These are phyloP conservation scores for Thymus quinquecostatus DNA, from an alignment of 257 asterid species.

Conservation along the genomic window DNA sequence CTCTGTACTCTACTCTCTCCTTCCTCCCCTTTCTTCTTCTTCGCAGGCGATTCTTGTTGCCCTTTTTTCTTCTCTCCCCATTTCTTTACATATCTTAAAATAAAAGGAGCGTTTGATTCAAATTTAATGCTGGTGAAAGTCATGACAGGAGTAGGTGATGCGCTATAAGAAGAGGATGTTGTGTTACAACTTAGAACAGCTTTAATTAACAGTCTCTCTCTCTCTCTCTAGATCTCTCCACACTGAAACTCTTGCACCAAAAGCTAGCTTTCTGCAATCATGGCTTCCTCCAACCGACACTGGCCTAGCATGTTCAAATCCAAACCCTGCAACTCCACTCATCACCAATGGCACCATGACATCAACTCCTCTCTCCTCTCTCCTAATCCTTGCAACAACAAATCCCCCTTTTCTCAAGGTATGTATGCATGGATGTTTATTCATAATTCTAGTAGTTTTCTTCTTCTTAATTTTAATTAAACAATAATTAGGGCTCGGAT, in stretches of 20 bases:
- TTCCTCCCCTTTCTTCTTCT: conserved; percentile 54
- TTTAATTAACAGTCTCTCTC: not conserved
- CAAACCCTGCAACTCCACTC: conserved; percentile 59
- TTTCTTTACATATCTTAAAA: not conserved
- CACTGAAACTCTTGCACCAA: conserved; percentile 16
- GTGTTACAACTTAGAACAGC: conserved; percentile 1
- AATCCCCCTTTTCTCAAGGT: conserved; percentile 46
- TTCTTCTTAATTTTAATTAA: not conserved
- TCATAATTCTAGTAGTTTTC: not conserved
- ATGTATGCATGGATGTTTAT: not conserved
- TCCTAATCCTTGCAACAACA: conserved; percentile 32
- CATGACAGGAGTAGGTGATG: conserved; percentile 38
- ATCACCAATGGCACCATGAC: conserved; percentile 75
- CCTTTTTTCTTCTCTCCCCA: not conserved
- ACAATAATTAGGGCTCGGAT: conserved; percentile 30
- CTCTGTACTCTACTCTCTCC: conserved; percentile 50
- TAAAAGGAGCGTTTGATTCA: not conserved
- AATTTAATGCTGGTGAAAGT: conserved; percentile 16
- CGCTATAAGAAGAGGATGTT: conserved; percentile 35
- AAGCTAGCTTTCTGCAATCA: conserved; percentile 19
- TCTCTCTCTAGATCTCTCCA: not conserved
- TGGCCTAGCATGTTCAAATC: conserved; percentile 82
- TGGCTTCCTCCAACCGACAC: conserved; percentile 69
- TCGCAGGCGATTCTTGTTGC: conserved; percentile 87
- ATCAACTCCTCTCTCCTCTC: conserved; percentile 50